Base-by-base conservation (phyloP, 2,329 filamentous ascomycete species). In the Emergomyces orientalis region DNA sequence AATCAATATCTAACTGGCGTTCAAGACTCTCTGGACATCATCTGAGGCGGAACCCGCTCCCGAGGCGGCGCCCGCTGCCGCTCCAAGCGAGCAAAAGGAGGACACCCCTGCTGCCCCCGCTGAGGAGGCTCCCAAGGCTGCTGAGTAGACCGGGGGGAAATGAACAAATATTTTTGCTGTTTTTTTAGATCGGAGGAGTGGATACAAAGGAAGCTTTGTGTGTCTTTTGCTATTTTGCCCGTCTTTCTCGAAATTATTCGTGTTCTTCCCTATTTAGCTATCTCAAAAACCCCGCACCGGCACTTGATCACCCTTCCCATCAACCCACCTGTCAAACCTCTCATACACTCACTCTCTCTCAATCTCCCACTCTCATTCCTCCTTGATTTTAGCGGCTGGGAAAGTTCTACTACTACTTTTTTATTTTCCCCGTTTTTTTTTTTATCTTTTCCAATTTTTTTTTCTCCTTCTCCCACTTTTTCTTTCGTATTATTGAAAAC, bases 21-120 rank as follows among this genome's bases (percentile, higher is more conserved):
- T 62, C 55, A 70, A 97, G 92, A 97, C 94, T 70, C 91, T 97
- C 79, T 97, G 94, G 94, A 97, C 94, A 75, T 97, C 93, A 65
- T 97, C 93, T 70, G 94, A 97, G 86, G 90, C 92, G 68, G 94
- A 97, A 84, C 86, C 90, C 73, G 81, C 88, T 70, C 82, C 84
- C 67, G 78, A 77, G 75, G 76, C 77, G 70, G 64, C 68, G 27
- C 65, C 72, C 59, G 69, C 69, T 62, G 67, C 75, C 61, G 67
- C 74, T 54, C 47, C 47, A 25, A 51, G 47, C 13, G 71, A 76
- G 63, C 75, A 76, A 69, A 76, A 75, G 68, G 74, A 78, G 64
- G 77, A 78, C 66, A 74, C 75, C 51, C 72, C 76, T 47, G 71
- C 74, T 59, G 68, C 71, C 57, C 70, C 74, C 56, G 69, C 71